Percentiles rank a stretch among this genome's conserved stretches.
These are phyloP conservation scores for Auriculariales sp. DNA, from an alignment of 768 basidiomycete species.

Conservation along the genomic window DNA sequence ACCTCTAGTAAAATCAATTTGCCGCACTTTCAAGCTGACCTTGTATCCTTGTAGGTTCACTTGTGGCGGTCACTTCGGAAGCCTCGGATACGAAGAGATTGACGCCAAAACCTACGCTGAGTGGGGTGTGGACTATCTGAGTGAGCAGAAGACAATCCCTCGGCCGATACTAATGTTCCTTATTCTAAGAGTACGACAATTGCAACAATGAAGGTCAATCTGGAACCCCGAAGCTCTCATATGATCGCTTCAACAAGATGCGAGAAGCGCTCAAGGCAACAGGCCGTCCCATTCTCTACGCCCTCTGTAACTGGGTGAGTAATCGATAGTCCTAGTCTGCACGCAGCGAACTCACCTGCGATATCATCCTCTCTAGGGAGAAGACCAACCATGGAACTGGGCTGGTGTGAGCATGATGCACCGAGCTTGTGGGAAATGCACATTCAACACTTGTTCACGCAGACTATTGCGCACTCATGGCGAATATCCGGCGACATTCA, in stretches of 20 bases:
- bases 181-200: constrained; percentile 26
- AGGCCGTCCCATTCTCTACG: constrained; percentile 23
- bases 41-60: no score
- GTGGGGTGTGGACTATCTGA: constrained; percentile 25
- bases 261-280: constrained; percentile 23
- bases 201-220: constrained; percentile 24
- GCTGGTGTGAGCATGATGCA: constrained; percentile 10
- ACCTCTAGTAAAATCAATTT: no score
- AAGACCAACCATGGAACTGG: constrained; percentile 26
- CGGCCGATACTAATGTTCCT: no score
- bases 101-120: constrained; percentile 25
- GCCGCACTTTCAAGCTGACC: no score
- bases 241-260: constrained; percentile 22
- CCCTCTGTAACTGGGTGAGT: constrained; percentile 28
- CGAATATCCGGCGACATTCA: constrained; percentile 13
- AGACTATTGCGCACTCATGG: constrained; percentile 14
- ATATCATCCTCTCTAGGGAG: no score
- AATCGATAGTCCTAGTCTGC: no score
- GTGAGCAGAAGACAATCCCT: no score
- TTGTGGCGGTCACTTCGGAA: constrained; percentile 23
- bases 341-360: no score
- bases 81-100: constrained; percentile 24
- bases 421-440: not conserved
- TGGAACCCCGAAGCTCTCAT: constrained; percentile 21
- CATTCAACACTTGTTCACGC: not conserved